Conservation (phyloP, 2,329 filamentous ascomycete genomes). For the Fusarium agapanthi region DNA sequence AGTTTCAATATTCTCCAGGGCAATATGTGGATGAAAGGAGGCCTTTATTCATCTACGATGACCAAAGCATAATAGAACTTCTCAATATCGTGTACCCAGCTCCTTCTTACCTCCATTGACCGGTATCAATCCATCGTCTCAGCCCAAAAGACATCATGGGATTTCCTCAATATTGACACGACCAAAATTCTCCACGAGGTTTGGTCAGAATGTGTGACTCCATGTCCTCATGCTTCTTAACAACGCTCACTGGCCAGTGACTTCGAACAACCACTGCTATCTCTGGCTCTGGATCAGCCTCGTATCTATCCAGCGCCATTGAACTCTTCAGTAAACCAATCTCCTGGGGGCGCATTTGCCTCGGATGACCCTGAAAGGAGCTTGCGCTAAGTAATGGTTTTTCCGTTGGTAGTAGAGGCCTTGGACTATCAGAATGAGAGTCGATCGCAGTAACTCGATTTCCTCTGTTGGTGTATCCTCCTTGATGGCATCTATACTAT, state of each 20-base stretch:
- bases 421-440: constrained; percentile 47
- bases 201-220: constrained; percentile 34
- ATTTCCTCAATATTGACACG: background rate
- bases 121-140: fast-evolving
- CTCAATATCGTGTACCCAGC: background rate
- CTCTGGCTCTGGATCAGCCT: constrained; percentile 22
- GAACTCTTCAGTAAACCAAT: constrained; percentile 22
- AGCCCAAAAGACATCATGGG: background rate
- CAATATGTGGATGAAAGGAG: background rate
- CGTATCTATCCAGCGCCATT: constrained; percentile 29
- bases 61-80: fast-evolving
- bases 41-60: background rate
- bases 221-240: constrained; percentile 41
- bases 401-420: constrained; percentile 46
- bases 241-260: constrained; percentile 45
- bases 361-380: constrained; percentile 46
- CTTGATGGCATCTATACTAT: constrained; percentile 41
- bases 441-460: constrained; percentile 44
- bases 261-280: constrained; percentile 42
- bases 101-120: background rate
- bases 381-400: constrained; percentile 47
- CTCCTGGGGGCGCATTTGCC: constrained; percentile 47
- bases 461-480: constrained; percentile 1
- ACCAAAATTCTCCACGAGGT: constrained; percentile 35
- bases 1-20: background rate